These are phyloP conservation scores for Pelargonium cotyledonis DNA, from an alignment of 441 rosid species.

Conservation along the genomic window DNA sequence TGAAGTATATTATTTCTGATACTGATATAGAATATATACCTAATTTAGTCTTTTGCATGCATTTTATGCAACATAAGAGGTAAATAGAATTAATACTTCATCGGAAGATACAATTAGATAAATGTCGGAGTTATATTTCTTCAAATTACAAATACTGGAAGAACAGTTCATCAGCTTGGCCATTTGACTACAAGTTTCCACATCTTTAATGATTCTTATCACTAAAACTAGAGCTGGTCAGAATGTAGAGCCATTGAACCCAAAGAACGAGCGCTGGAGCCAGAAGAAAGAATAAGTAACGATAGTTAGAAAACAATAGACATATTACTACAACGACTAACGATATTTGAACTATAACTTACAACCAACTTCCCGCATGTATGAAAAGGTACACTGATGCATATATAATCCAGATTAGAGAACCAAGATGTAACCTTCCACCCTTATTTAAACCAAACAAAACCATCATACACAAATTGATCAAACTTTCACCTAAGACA, in stretches of 20 bases:
- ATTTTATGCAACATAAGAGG: neutral
- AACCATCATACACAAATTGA: neutral
- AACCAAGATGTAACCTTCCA: neutral
- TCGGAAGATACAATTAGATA: neutral
- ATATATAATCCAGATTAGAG: neutral
- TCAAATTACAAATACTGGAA: neutral
- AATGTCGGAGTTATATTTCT: neutral
- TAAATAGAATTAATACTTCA: neutral
- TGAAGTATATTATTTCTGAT: neutral
- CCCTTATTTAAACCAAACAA: neutral
- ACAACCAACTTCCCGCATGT: neutral
- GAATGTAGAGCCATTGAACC: slow-evolving; percentile 80
- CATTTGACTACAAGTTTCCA: neutral
- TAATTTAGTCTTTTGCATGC: too few species aligned
- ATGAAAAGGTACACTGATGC: neutral
- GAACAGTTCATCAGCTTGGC: neutral
- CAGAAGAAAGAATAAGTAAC: slow-evolving; percentile 5
- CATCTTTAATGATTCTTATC: neutral
- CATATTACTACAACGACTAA: neutral
- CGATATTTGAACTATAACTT: too few species aligned
- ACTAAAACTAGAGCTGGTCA: slow-evolving; percentile 24
- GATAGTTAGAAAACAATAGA: neutral
- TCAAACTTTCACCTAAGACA: neutral
- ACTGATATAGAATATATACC: too few species aligned
- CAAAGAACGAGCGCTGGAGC: slow-evolving; percentile 61